Base-by-base conservation (phyloP, 148 eudicot genomes). In the Salicornia ramosissima region DNA sequence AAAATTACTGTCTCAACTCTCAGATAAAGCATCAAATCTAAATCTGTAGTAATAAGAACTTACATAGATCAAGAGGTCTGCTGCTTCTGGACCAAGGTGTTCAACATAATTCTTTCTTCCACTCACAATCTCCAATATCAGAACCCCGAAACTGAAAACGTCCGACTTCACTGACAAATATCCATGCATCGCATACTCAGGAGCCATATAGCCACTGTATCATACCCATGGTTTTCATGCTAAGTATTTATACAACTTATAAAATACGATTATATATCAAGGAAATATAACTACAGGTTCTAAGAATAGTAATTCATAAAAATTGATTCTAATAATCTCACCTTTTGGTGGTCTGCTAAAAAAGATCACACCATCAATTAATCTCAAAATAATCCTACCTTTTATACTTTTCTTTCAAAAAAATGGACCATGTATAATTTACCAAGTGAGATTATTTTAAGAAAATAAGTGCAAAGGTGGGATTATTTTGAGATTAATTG, bases 201-300 rank as follows among this genome's bases (percentile, higher is more conserved):
- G 97, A 62, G 97, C 97, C 89, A 89, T 89, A 72, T 91, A 89
- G 18, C 97, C 96, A 51, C 97, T 91, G 81, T 79, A 65, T 68
- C 36, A 70, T 62, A 33, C 61, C 49, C 57, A 53, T 14, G 11
- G 34, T 70, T 26, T 45, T 34, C 31, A 24, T 25, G 2, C 14
- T 69, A 5, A 76, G 19, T 50, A 63, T 39, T 13, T 52, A 15
- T 40, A 10, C 2, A 46, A 0, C 0, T 12, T 34, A 22, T 39
- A n/a, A n/a, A n/a, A n/a, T n/a, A n/a, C 33, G 46, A 21, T 21
- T n/a, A 4, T 52, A 36, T n/a, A n/a, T n/a, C n/a, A n/a, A n/a
- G n/a, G n/a, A n/a, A n/a, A n/a, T n/a, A n/a, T n/a, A n/a, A n/a
- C n/a, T n/a, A n/a, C n/a, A n/a, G n/a, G n/a, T n/a, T n/a, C n/a